These are phyloP conservation scores for Cyberlindnera mississippiensis DNA, from an alignment of 805 yeast species.

Conservation along the genomic window DNA sequence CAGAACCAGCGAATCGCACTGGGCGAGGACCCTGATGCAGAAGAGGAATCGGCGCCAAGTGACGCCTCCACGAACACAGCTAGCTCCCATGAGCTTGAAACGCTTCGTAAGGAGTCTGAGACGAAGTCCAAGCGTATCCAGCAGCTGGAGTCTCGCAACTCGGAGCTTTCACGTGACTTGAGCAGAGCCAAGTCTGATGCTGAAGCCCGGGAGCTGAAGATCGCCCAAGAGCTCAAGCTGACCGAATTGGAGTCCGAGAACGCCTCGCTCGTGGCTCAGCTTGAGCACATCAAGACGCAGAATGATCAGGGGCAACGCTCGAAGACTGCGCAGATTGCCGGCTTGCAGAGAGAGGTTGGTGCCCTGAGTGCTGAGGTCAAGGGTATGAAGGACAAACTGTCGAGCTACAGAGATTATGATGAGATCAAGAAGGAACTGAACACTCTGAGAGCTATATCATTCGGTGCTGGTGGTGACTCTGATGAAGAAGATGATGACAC, in stretches of 20 bases:
- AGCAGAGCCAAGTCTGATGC: constrained; percentile 45
- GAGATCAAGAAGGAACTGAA: constrained; percentile 74
- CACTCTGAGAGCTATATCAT: constrained; percentile 69
- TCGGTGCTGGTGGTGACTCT: constrained; percentile 45
- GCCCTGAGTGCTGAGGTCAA: constrained; percentile 44
- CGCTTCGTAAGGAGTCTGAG: constrained; percentile 73
- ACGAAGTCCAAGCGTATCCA: constrained; percentile 59
- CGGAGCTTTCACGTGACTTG: constrained; percentile 64
- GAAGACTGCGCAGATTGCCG: constrained; percentile 16
- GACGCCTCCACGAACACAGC: background rate
- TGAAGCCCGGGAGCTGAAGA: constrained; percentile 37
- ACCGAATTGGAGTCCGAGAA: constrained; percentile 66
- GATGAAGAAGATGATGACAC: constrained; percentile 16
- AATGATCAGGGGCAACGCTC: constrained; percentile 27
- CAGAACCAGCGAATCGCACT: constrained; percentile 44
- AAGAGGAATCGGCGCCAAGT: constrained; percentile 3
- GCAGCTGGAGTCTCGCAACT: constrained; percentile 75
- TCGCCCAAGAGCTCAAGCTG: constrained; percentile 41
- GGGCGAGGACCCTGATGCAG: constrained; percentile 30
- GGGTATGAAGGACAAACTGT: constrained; percentile 45
- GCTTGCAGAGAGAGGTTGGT: constrained; percentile 33
- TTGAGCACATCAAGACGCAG: constrained; percentile 46
- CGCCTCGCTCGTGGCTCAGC: constrained; percentile 52
- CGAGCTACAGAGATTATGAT: constrained; percentile 64
- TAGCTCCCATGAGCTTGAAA: constrained; percentile 35